Evolutionary conservation across 2,329 filamentous ascomycete species (phyloP), one percentile per base, ranked within the genome.

Genomic region (Neopestalotiopsis sp.): DNA sequence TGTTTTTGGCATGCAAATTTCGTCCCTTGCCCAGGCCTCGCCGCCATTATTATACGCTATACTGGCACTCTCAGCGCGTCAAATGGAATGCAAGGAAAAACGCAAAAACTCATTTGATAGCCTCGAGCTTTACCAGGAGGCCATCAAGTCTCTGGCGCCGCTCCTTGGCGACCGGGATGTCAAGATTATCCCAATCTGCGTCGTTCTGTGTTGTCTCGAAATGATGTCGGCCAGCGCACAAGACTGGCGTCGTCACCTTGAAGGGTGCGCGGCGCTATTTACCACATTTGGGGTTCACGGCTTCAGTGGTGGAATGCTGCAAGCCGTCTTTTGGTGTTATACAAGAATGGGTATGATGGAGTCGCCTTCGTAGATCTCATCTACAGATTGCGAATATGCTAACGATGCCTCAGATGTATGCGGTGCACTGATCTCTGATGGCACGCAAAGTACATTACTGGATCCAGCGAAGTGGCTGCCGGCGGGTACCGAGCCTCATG

Each of bases 321-420:
- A 87, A 74, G 86, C 87, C 0, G 79, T 88, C 0, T 89, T 89
- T 70, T 89, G 87, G 87, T 88, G 86, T 70, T 89, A 87, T 73
- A 86, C 85, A 1, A 81, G 87, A 61, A 89, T 89, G 86, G 83
- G 83, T 85, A 38, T 1, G 64, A 5, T 9, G 12, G 9, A 20
- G 30, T 4, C 6, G 4, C 5, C 53, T 57, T 28, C 13, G 40
- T 17, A 5, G 2, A 13, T 10, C 14, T 69, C 34, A 10, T 7
- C 70, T 79, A 72, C 40, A 66, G 40, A 65, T 30, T 69, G 68
- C 45, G 5, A 4, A 49, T 14, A 34, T 42, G 7, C 65, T 65
- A n/a, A 69, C 61, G 68, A 30, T 69, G 28, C 70, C n/a, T 7
- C 38, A 85, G 87, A 89, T 74, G 76, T 88, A 13, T 89, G 87